These are phyloP conservation scores for Diplodia sapinea DNA, from an alignment of 2,329 filamentous ascomycete species.

Conservation along the genomic window DNA sequence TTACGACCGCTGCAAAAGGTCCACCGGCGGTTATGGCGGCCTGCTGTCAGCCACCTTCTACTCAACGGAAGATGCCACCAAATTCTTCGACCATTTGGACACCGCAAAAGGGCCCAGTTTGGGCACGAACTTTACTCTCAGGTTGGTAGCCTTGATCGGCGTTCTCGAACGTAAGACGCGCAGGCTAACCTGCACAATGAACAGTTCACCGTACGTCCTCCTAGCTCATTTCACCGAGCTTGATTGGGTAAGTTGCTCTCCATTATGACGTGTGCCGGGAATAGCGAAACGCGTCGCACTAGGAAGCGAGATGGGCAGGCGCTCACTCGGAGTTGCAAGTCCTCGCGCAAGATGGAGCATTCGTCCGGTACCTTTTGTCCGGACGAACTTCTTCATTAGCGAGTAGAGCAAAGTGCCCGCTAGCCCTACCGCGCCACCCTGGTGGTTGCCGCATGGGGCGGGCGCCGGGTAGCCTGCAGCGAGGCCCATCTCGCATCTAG, in stretches of 20 bases:
- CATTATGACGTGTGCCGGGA: conserved; percentile 12
- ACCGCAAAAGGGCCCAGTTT: conserved; percentile 93
- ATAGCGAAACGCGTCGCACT: conserved; percentile 3
- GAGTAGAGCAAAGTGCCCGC: conserved; percentile 19
- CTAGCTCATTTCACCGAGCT: conserved; percentile 90
- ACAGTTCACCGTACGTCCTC: conserved; percentile 83
- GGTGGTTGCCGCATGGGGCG: conserved; percentile 6
- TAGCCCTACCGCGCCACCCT: conserved; percentile 23
- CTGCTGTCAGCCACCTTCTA: conserved; percentile 85
- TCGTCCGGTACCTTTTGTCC: conserved; percentile 17
- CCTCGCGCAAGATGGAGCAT: conserved; percentile 5
- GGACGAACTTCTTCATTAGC: not conserved
- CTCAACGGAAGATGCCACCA: conserved; percentile 70
- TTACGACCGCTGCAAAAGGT: conserved; percentile 79
- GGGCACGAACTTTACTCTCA: conserved; percentile 94
- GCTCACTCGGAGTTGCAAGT: too few species aligned
- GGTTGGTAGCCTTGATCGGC: conserved; percentile 43
- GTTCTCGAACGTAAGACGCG: not conserved
- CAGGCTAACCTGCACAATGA: conserved; percentile 30
- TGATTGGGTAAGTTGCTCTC: conserved; percentile 71
- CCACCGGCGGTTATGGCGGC: conserved; percentile 84
- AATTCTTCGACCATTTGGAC: conserved; percentile 84
- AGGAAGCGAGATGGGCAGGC: conserved; percentile 20
- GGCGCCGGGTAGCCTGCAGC: not conserved
- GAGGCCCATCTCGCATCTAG: conserved; percentile 14